phyloP scores from a whole-genome alignment of 129 eudicot species.

The Solidago caesia region DNA sequence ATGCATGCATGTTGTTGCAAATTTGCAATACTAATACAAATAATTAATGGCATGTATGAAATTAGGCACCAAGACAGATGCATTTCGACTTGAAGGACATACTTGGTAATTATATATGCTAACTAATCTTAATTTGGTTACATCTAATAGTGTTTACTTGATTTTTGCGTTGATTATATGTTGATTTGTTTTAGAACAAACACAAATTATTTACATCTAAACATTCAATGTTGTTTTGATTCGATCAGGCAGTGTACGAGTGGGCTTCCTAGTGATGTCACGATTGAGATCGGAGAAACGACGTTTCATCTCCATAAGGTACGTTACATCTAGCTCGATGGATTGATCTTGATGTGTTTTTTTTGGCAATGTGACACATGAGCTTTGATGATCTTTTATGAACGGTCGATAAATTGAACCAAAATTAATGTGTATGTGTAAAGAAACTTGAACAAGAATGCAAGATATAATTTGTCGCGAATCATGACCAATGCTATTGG shows the following conservation, averaged over 20 bases:
- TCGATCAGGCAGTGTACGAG: constrained; percentile 68
- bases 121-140: background rate
- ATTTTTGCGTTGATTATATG: background rate
- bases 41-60: constrained; percentile 58
- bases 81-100: constrained; percentile 60
- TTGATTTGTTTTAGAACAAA: background rate
- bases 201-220: background rate
- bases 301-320: constrained; percentile 90
- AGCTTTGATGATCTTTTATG: no score
- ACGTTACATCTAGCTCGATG: background rate
- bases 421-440: background rate
- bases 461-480: no score
- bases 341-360: background rate
- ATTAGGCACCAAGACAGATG: constrained; percentile 71
- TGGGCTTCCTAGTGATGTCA: constrained; percentile 84
- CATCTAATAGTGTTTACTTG: constrained; percentile 36
- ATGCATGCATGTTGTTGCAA: background rate
- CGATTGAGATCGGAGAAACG: constrained; percentile 71
- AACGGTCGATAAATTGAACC: no score
- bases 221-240: background rate
- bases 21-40: background rate
- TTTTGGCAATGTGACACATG: background rate
- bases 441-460: background rate
- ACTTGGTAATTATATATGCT: constrained; percentile 41
- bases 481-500: background rate